phyloP scores from a whole-genome alignment of 2,329 filamentous ascomycete genomes.

The Colletotrichum aenigma region DNA sequence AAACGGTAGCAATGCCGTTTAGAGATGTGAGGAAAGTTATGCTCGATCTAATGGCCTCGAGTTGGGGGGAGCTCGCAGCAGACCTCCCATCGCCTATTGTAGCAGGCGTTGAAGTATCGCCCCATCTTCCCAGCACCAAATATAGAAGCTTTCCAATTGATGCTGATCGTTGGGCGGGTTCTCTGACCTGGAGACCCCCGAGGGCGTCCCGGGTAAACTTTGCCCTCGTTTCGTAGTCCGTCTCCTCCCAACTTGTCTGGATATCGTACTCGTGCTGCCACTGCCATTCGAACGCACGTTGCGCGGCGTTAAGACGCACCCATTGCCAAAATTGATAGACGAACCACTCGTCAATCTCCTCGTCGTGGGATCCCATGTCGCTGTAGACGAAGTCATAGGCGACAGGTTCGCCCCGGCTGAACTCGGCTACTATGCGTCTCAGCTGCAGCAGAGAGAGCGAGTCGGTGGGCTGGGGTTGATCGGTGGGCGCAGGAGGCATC shows the following conservation, averaged over 20 bases:
- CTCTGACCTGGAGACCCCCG: slow-evolving; percentile 44
- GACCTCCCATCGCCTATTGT: slow-evolving; percentile 46
- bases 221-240: slow-evolving; percentile 57
- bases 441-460: slow-evolving; percentile 79
- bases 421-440: slow-evolving; percentile 73
- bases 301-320: slow-evolving; percentile 75
- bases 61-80: slow-evolving; percentile 59
- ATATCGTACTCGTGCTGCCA: slow-evolving; percentile 63
- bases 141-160: slow-evolving; percentile 64
- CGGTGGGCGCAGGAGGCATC: slow-evolving; percentile 23
- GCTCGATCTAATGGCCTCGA: slow-evolving; percentile 63
- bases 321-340: slow-evolving; percentile 88
- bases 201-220: slow-evolving; percentile 64
- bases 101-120: slow-evolving; percentile 62
- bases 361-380: slow-evolving; percentile 75
- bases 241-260: slow-evolving; percentile 68
- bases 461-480: slow-evolving; percentile 57
- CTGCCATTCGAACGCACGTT: slow-evolving; percentile 76
- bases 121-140: slow-evolving; percentile 73
- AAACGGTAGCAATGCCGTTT: slow-evolving; percentile 55
- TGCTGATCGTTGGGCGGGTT: slow-evolving; percentile 53
- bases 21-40: slow-evolving; percentile 55
- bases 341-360: slow-evolving; percentile 98
- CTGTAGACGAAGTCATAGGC: slow-evolving; percentile 87
- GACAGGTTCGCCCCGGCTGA: slow-evolving; percentile 70